A percentile compares a stretch with the other conserved stretches of the same genome.
These are phyloP conservation scores for Helenozyma rhizophorensis DNA, from an alignment of 805 yeast species.

Conservation along the genomic window DNA sequence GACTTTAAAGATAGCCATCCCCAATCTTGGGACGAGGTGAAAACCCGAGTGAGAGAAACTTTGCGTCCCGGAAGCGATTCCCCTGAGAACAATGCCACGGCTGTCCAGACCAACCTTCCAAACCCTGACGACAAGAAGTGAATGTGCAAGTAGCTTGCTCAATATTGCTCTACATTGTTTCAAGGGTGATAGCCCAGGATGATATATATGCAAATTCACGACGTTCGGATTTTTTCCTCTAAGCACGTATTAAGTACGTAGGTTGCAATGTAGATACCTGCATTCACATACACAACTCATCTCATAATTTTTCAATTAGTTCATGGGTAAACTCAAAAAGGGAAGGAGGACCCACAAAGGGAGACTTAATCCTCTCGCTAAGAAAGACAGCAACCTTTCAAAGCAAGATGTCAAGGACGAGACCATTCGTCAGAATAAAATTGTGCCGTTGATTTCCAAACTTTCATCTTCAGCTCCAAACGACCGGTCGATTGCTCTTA, in stretches of 20 bases:
- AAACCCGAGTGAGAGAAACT: slow-evolving; percentile 25
- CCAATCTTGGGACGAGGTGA: slow-evolving; percentile 35
- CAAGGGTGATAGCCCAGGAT: too few species aligned
- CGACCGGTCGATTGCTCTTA: slow-evolving; percentile 74
- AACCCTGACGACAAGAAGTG: too few species aligned
- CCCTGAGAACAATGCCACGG: too few species aligned
- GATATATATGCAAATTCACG: too few species aligned
- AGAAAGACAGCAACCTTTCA: slow-evolving; percentile 12
- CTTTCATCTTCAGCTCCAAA: slow-evolving; percentile 58
- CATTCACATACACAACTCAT: slow-evolving; percentile 6
- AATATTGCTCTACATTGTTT: too few species aligned
- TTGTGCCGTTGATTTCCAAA: slow-evolving; percentile 65
- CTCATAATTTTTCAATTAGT: neutral
- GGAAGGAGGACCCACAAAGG: slow-evolving; percentile 38
- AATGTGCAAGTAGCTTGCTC: too few species aligned
- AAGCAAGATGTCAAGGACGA: slow-evolving; percentile 40
- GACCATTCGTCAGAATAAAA: slow-evolving; percentile 46
- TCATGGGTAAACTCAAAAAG: slow-evolving; percentile 75
- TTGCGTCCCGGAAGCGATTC: slow-evolving; percentile 28
- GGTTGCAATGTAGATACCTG: too few species aligned
- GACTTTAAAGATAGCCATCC: slow-evolving; percentile 33
- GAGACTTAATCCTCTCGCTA: slow-evolving; percentile 33
- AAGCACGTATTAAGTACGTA: too few species aligned
- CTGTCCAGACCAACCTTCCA: too few species aligned
- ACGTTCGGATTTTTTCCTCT: too few species aligned